A percentile compares a stretch with the other conserved stretches of the same genome.
phyloP scores from a whole-genome alignment of 2,329 filamentous ascomycete species.

The Sarocladium kiliense region DNA sequence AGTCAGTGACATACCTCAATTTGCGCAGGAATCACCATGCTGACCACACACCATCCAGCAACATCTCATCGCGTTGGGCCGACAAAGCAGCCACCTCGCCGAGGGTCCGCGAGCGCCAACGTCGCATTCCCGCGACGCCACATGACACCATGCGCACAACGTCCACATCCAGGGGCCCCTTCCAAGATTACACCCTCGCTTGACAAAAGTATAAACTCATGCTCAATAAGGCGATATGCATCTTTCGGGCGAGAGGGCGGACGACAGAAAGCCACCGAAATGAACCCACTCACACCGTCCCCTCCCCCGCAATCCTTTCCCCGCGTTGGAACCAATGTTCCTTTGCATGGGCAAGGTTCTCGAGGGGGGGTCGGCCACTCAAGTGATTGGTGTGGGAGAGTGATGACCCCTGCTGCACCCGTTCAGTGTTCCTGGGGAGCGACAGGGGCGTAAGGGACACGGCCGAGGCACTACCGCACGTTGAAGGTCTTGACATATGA shows the following conservation, averaged over 20 bases:
- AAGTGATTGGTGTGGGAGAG: background rate
- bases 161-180: no score
- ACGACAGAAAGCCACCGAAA: background rate
- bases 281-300: background rate
- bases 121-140: background rate
- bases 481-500: background rate
- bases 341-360: background rate
- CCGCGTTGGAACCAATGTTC: background rate
- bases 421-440: background rate
- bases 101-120: background rate
- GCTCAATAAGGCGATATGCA: background rate
- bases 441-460: background rate
- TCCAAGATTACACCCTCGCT: no score
- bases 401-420: background rate
- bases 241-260: background rate
- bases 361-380: background rate
- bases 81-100: background rate
- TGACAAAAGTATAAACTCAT: no score
- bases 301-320: background rate
- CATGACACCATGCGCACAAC: background rate
- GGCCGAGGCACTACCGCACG: background rate
- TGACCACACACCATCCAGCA: no score
- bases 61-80: no score
- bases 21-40: no score
- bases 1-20: no score